phyloP scores from a whole-genome alignment of 148 eudicot species.

The Rhododendron simsii region DNA sequence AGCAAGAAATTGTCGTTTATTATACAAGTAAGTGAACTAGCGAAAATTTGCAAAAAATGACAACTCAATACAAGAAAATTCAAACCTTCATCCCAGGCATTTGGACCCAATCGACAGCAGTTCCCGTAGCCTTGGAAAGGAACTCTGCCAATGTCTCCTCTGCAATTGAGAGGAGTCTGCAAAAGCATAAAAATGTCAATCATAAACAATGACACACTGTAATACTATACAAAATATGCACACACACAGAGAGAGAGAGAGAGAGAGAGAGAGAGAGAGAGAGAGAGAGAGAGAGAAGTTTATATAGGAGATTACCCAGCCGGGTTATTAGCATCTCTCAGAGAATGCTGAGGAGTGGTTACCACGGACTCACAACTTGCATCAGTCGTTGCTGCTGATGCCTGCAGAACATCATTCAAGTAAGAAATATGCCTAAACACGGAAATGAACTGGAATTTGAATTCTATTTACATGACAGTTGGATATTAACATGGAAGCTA shows the following conservation, averaged over 20 bases:
- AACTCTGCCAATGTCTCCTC: constrained; percentile 98
- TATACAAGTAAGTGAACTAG: neutral
- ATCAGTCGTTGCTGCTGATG: constrained; percentile 57
- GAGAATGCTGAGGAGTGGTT: constrained; percentile 70
- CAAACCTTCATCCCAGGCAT: constrained; percentile 99
- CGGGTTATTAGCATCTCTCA: constrained; percentile 74
- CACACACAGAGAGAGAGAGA: neutral
- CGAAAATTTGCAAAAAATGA: neutral
- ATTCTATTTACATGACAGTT: neutral
- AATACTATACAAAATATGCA: neutral
- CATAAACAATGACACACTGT: constrained; percentile 4
- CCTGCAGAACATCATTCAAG: constrained; percentile 35
- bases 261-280: neutral
- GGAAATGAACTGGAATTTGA: neutral
- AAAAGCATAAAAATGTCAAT: constrained; percentile 10
- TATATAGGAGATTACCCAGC: constrained; percentile 33
- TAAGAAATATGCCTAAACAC: neutral
- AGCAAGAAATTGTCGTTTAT: neutral
- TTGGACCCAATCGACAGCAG: constrained; percentile 99
- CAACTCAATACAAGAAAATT: neutral
- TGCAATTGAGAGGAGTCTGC: constrained; percentile 89
- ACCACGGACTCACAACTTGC: constrained; percentile 81
- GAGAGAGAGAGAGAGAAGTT: neutral
- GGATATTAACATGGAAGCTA: neutral
- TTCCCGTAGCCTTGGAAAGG: constrained; percentile 99